Conservation (phyloP, 2,329 filamentous ascomycete genomes). For the Penicillium sp. region DNA sequence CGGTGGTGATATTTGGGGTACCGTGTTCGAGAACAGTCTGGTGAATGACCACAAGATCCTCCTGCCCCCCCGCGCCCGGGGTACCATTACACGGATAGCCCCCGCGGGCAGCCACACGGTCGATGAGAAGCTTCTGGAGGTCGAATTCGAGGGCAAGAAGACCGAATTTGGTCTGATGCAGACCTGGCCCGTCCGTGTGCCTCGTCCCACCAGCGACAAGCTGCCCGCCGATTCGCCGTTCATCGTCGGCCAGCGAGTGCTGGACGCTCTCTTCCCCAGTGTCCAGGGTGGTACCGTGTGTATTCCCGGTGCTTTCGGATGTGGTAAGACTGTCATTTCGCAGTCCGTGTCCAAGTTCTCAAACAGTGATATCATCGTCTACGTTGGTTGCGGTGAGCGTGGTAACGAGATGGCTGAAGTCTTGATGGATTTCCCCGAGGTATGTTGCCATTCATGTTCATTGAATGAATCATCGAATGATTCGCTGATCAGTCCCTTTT, state of each 20-base stretch:
- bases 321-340: slow-evolving; percentile 98
- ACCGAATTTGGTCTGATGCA: slow-evolving; percentile 98
- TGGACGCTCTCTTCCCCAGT: slow-evolving; percentile 94
- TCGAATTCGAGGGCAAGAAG: slow-evolving; percentile 97
- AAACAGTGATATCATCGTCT: slow-evolving; percentile 98
- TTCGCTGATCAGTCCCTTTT: slow-evolving; percentile 18
- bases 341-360: slow-evolving; percentile 99
- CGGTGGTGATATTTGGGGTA: slow-evolving; percentile 94
- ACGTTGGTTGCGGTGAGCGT: slow-evolving; percentile 91
- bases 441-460: slow-evolving; percentile 31
- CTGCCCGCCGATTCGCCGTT: slow-evolving; percentile 87
- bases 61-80: slow-evolving; percentile 84
- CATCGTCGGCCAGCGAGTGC: slow-evolving; percentile 93
- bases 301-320: slow-evolving; percentile 97
- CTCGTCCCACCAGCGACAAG: slow-evolving; percentile 90
- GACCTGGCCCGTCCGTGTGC: slow-evolving; percentile 95
- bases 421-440: slow-evolving; percentile 98
- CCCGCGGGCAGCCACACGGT: slow-evolving; percentile 92
- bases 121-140: slow-evolving; percentile 88
- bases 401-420: slow-evolving; percentile 99
- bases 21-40: slow-evolving; percentile 94
- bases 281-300: slow-evolving; percentile 97
- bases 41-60: slow-evolving; percentile 92
- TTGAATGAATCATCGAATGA: background rate
- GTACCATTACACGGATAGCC: slow-evolving; percentile 89